Evolutionary conservation across 1,284 basidiomycete genomes (phyloP).

Genomic region (Trametes versicolor): DNA sequence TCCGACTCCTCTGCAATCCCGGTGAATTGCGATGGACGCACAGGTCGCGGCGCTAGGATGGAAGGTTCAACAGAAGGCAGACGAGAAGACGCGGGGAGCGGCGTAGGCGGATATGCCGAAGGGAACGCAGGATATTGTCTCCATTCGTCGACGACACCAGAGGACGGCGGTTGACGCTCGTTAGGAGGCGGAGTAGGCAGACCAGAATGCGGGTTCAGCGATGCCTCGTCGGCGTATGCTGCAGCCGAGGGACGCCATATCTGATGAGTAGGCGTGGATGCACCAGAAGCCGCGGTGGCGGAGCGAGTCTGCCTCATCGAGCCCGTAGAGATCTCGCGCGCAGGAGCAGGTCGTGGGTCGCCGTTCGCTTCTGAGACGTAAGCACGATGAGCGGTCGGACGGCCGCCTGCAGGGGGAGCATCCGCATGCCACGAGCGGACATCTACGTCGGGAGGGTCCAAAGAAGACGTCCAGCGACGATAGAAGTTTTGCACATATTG

Average conservation of each 20-base stretch:
- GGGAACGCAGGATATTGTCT: constrained; percentile 61
- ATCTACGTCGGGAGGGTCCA: constrained; percentile 31
- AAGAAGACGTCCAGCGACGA: constrained; percentile 41
- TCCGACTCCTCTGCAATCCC: constrained; percentile 45
- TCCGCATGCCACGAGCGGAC: constrained; percentile 32
- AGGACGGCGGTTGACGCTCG: constrained; percentile 26
- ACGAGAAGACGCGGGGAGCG: constrained; percentile 28
- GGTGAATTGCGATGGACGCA: constrained; percentile 39
- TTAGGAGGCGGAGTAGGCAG: constrained; percentile 36
- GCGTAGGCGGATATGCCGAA: constrained; percentile 53
- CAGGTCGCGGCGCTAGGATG: constrained; percentile 35
- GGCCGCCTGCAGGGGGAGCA: constrained; percentile 12
- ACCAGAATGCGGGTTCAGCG: constrained; percentile 31
- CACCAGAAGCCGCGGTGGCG: constrained; percentile 14
- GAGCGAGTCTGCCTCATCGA: constrained; percentile 30
- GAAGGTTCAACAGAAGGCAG: constrained; percentile 25
- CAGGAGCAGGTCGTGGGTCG: constrained; percentile 17
- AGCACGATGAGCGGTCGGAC: constrained; percentile 28
- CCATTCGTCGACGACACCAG: constrained; percentile 46
- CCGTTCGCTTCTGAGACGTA: constrained; percentile 28
- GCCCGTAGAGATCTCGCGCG: constrained; percentile 25
- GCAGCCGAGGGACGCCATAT: constrained; percentile 53
- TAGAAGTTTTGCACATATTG: constrained; percentile 57
- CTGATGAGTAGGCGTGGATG: constrained; percentile 40
- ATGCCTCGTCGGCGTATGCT: constrained; percentile 40